These are phyloP conservation scores for Podospora didyma DNA, from an alignment of 495 filamentous ascomycete genomes.

Conservation along the genomic window DNA sequence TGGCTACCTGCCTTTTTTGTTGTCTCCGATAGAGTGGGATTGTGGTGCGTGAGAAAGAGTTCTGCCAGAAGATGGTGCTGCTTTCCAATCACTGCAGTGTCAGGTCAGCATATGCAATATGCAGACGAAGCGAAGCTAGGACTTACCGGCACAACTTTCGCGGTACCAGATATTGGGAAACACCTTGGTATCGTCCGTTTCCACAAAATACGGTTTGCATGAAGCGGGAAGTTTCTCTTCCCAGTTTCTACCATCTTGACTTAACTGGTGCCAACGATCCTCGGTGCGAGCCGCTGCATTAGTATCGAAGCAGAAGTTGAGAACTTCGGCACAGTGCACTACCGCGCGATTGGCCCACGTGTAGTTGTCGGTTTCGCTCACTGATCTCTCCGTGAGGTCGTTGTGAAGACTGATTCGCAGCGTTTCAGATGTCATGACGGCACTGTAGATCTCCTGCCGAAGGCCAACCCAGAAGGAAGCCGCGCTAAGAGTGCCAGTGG, in stretches of 20 bases:
- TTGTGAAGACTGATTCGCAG: conserved; percentile 39
- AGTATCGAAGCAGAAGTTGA: conserved; percentile 48
- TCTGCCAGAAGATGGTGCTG: conserved; percentile 54
- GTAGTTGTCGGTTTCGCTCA: conserved; percentile 39
- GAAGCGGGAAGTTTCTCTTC: conserved; percentile 25
- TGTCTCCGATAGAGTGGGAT: not conserved
- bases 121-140: not conserved
- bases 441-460: conserved; percentile 53
- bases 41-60: conserved; percentile 28
- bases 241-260: conserved; percentile 33
- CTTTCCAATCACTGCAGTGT: conserved; percentile 41
- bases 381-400: conserved; percentile 40
- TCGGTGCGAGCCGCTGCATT: conserved; percentile 8
- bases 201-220: conserved; percentile 37
- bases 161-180: conserved; percentile 48
- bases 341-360: conserved; percentile 53
- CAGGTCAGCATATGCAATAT: not conserved
- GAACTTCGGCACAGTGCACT: conserved; percentile 47
- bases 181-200: conserved; percentile 12
- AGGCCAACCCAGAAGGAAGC: conserved; percentile 56
- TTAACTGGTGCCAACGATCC: conserved; percentile 32
- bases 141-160: conserved; percentile 45
- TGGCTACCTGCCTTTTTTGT: not conserved
- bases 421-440: conserved; percentile 46
- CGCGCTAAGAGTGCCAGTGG: conserved; percentile 38